These are phyloP conservation scores for Candida bentonensis DNA, from an alignment of 805 yeast species.

Conservation along the genomic window DNA sequence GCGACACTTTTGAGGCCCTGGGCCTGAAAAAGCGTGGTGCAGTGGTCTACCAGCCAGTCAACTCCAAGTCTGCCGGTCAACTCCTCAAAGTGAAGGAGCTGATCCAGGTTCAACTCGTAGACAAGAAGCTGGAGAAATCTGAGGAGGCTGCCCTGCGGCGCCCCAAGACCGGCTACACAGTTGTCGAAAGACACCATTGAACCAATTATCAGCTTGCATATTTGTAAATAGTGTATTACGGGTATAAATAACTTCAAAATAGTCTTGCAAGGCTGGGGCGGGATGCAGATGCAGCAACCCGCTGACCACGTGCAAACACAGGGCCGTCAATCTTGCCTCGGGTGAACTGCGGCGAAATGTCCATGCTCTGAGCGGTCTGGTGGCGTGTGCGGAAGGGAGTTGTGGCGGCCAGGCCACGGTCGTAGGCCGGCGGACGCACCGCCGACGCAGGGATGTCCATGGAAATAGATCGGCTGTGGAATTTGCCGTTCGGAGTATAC, in stretches of 20 bases:
- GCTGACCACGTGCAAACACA: neutral
- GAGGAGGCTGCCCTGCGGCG: conserved; percentile 25
- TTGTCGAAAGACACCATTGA: conserved; percentile 8
- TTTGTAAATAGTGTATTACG: neutral
- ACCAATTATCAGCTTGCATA: no score
- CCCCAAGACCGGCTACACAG: conserved; percentile 20
- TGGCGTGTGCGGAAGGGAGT: neutral
- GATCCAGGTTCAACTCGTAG: conserved; percentile 65
- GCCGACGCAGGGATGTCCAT: conserved; percentile 1
- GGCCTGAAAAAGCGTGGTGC: conserved; percentile 69
- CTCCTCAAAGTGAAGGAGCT: conserved; percentile 73
- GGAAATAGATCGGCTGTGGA: neutral
- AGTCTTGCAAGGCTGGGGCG: neutral
- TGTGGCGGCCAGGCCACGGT: neutral
- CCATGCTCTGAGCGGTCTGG: neutral
- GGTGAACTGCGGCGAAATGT: neutral
- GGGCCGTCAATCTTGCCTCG: neutral
- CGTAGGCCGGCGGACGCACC: neutral
- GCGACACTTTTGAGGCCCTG: conserved; percentile 50
- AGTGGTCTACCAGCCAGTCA: conserved; percentile 54
- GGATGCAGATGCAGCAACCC: neutral
- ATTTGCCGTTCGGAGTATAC: conserved; percentile 1
- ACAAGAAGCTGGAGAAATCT: conserved; percentile 32
- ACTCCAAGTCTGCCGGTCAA: conserved; percentile 76
- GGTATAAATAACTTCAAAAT: neutral